A percentile compares a stretch with the other conserved stretches of the same genome.
These are phyloP conservation scores for Ordospora colligata DNA, from an alignment of 371 early-diverging fungal species.

Conservation along the genomic window DNA sequence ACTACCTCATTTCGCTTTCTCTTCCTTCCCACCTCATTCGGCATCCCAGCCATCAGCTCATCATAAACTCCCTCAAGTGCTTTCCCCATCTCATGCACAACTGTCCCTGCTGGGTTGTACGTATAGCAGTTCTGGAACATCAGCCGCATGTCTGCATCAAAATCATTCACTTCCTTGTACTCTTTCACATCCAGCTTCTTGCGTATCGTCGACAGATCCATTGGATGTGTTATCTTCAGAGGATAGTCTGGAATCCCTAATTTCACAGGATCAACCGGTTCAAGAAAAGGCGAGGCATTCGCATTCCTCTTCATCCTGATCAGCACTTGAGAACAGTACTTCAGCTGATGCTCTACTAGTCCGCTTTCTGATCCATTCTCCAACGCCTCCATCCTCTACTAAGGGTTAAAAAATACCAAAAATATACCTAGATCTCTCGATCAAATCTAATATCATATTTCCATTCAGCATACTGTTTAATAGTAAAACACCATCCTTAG, in stretches of 20 bases:
- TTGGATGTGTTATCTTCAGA: slow-evolving; percentile 77
- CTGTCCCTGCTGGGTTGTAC: slow-evolving; percentile 55
- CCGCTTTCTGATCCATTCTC: background rate
- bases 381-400: background rate
- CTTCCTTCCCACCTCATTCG: slow-evolving; percentile 29
- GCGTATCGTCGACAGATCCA: slow-evolving; percentile 88
- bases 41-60: slow-evolving; percentile 30
- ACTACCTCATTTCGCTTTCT: background rate
- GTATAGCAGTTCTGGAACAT: slow-evolving; percentile 63
- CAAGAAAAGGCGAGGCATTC: slow-evolving; percentile 67
- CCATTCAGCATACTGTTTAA: too few relatives aligned
- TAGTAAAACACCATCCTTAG: too few relatives aligned
- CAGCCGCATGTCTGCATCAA: slow-evolving; percentile 66
- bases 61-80: slow-evolving; percentile 52
- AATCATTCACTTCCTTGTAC: slow-evolving; percentile 63
- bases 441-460: too few relatives aligned
- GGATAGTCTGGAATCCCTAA: slow-evolving; percentile 84
- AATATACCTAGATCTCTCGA: background rate
- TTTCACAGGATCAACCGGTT: slow-evolving; percentile 81
- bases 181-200: slow-evolving; percentile 66
- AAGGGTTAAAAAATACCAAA: slow-evolving; percentile 1
- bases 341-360: slow-evolving; percentile 21
- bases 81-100: slow-evolving; percentile 54
- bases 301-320: slow-evolving; percentile 53
- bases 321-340: slow-evolving; percentile 46